These are phyloP conservation scores for Claviceps sp. DNA, from an alignment of 2,329 filamentous ascomycete genomes.

Conservation along the genomic window DNA sequence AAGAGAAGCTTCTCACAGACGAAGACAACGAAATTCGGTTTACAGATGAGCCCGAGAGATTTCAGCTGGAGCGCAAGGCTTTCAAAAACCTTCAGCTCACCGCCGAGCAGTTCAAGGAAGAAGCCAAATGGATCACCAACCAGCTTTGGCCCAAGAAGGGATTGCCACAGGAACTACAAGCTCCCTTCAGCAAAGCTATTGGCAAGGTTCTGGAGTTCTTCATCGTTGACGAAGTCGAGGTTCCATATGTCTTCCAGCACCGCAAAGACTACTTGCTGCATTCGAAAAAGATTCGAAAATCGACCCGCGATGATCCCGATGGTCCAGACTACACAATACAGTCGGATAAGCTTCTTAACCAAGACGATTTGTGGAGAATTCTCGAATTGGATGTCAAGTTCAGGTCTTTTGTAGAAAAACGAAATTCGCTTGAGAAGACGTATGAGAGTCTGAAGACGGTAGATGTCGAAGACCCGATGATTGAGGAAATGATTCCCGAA, in stretches of 20 bases:
- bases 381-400: constrained; percentile 93
- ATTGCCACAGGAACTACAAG: constrained; percentile 56
- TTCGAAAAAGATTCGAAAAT: constrained; percentile 54
- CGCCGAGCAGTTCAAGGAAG: constrained; percentile 78
- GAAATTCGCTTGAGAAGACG: constrained; percentile 68
- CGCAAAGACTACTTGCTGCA: constrained; percentile 96
- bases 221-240: constrained; percentile 85
- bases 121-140: constrained; percentile 82
- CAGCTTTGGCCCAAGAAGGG: constrained; percentile 82
- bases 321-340: constrained; percentile 59
- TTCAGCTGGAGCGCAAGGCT: constrained; percentile 79
- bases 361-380: constrained; percentile 90
- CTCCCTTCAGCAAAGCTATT: constrained; percentile 77
- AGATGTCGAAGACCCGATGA: constrained; percentile 55
- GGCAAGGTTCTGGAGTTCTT: constrained; percentile 91
- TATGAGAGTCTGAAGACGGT: constrained; percentile 58
- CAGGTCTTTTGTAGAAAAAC: constrained; percentile 81
- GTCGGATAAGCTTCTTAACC: constrained; percentile 79
- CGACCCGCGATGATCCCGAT: constrained; percentile 52
- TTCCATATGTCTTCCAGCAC: constrained; percentile 96
- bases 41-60: constrained; percentile 83
- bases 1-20: constrained; percentile 89
- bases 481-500: constrained; percentile 69
- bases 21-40: constrained; percentile 85
- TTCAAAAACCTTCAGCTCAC: constrained; percentile 74